phyloP scores from a whole-genome alignment of 371 early-diverging fungal genomes.

The Syncephalastrum monosporum region DNA sequence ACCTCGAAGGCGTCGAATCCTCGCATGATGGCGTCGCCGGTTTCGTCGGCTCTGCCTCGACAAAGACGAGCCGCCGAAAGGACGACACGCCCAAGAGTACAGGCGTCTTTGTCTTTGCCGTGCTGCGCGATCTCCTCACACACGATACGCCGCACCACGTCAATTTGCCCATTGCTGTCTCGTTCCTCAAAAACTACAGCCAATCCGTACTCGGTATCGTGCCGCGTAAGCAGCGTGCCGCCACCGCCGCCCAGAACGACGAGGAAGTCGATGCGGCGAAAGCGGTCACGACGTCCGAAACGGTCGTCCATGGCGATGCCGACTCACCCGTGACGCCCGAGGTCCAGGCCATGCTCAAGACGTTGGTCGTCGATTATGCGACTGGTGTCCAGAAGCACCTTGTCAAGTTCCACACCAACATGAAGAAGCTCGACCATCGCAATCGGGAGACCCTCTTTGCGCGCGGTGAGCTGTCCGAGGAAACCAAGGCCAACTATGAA shows the following conservation, averaged over 20 bases:
- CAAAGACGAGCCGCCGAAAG: slow-evolving; percentile 18
- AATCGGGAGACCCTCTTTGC: slow-evolving; percentile 81
- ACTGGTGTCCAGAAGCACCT: slow-evolving; percentile 64
- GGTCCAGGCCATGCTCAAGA: slow-evolving; percentile 52
- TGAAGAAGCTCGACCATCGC: slow-evolving; percentile 72
- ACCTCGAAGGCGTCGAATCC: slow-evolving; percentile 46
- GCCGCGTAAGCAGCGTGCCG: slow-evolving; percentile 52
- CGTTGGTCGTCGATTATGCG: slow-evolving; percentile 69
- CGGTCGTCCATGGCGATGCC: slow-evolving; percentile 3
- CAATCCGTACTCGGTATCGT: slow-evolving; percentile 52
- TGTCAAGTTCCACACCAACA: slow-evolving; percentile 69
- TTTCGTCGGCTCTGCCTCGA: slow-evolving; percentile 32
- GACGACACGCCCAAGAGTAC: slow-evolving; percentile 14
- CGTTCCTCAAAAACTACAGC: slow-evolving; percentile 75
- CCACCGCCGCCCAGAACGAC: slow-evolving; percentile 40
- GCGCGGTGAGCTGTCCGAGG: slow-evolving; percentile 83
- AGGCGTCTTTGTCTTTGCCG: slow-evolving; percentile 30
- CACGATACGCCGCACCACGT: slow-evolving; percentile 55
- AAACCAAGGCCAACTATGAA: slow-evolving; percentile 76
- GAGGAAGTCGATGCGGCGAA: slow-evolving; percentile 14
- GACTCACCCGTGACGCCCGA: slow-evolving; percentile 46
- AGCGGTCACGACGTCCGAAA: slow-evolving; percentile 9
- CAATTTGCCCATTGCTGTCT: slow-evolving; percentile 75
- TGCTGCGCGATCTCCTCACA: slow-evolving; percentile 42
- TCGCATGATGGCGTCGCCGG: slow-evolving; percentile 60